These are phyloP conservation scores for Aspergillus cejpii DNA, from an alignment of 2,329 filamentous ascomycete genomes.

Conservation along the genomic window DNA sequence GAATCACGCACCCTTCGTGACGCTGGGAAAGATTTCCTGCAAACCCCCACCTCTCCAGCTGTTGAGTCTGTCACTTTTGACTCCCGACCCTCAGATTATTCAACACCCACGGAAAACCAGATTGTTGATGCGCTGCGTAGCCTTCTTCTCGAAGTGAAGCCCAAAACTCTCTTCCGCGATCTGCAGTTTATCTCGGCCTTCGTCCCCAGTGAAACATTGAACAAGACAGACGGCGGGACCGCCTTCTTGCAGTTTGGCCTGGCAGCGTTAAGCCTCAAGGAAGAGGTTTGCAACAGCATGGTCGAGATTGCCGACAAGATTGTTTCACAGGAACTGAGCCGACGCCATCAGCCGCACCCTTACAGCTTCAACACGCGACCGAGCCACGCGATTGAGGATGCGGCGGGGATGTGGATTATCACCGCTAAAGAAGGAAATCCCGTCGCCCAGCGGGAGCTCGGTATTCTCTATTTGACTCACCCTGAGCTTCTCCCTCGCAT, in stretches of 20 bases:
- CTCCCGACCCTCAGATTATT: conserved; percentile 39
- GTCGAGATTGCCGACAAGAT: conserved; percentile 67
- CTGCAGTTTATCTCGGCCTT: conserved; percentile 64
- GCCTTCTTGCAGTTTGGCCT: conserved; percentile 88
- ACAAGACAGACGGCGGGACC: conserved; percentile 57
- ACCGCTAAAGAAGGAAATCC: conserved; percentile 87
- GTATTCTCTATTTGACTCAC: conserved; percentile 85
- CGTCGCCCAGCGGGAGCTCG: conserved; percentile 85
- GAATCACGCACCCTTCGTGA: conserved; percentile 14
- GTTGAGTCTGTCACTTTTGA: conserved; percentile 29
- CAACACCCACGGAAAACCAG: conserved; percentile 53
- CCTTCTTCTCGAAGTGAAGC: conserved; percentile 64
- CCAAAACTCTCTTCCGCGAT: conserved; percentile 73
- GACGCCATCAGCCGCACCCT: conserved; percentile 29
- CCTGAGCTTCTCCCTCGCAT: conserved; percentile 75
- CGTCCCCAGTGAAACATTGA: conserved; percentile 51
- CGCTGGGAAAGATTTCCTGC: conserved; percentile 14
- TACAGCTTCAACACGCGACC: conserved; percentile 27
- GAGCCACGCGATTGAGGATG: conserved; percentile 55
- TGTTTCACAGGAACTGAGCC: conserved; percentile 50
- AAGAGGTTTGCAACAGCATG: conserved; percentile 79
- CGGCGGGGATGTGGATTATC: conserved; percentile 83
- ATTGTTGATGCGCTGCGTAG: conserved; percentile 61
- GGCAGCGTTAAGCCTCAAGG: conserved; percentile 80
- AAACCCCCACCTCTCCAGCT: conserved; percentile 20